phyloP scores from a whole-genome alignment of 1,284 basidiomycete species.

The Hortiboletus rubellus region DNA sequence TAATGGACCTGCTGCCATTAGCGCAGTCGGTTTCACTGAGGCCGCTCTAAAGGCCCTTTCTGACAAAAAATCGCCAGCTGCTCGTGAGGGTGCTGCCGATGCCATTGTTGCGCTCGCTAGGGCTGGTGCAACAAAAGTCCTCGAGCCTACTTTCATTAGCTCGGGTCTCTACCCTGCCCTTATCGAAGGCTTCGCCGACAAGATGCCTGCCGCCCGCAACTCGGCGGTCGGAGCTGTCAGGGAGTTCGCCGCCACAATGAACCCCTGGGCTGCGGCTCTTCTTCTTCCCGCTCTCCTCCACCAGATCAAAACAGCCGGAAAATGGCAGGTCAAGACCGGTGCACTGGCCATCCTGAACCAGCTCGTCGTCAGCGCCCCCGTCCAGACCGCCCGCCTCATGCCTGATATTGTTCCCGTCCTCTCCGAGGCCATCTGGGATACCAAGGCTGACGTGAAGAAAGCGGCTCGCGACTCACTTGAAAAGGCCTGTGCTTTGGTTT shows the following conservation, averaged over 20 bases:
- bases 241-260: conserved; percentile 80
- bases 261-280: conserved; percentile 86
- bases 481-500: conserved; percentile 90
- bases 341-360: conserved; percentile 85
- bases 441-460: conserved; percentile 99
- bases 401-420: conserved; percentile 97
- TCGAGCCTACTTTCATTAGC: conserved; percentile 89
- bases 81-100: conserved; percentile 81
- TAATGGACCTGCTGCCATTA: conserved; percentile 83
- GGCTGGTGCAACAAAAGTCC: conserved; percentile 78
- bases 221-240: conserved; percentile 87
- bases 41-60: conserved; percentile 83
- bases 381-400: conserved; percentile 88
- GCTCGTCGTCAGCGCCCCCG: conserved; percentile 83
- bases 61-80: conserved; percentile 89
- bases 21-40: conserved; percentile 74
- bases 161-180: conserved; percentile 85
- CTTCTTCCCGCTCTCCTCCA: conserved; percentile 90
- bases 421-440: conserved; percentile 98
- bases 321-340: conserved; percentile 99
- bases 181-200: conserved; percentile 91
- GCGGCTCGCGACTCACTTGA: conserved; percentile 93
- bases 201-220: conserved; percentile 82
- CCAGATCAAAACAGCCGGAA: conserved; percentile 95
- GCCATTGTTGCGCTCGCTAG: conserved; percentile 74